Percentiles rank a stretch among this genome's conserved stretches.
phyloP scores from a whole-genome alignment of 495 filamentous ascomycete genomes.

The Antarctomyces pellizariae region DNA sequence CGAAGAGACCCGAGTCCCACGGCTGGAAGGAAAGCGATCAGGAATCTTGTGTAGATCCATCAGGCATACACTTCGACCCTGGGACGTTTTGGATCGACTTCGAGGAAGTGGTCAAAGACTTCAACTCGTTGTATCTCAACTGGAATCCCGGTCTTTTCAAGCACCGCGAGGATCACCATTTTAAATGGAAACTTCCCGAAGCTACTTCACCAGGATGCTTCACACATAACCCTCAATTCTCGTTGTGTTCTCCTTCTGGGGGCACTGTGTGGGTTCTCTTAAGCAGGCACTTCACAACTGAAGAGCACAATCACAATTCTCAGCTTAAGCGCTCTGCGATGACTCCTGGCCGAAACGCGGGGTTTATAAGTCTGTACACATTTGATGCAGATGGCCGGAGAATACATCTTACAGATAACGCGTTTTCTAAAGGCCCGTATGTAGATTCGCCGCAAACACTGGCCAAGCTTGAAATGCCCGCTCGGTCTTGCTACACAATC shows the following conservation, averaged over 20 bases:
- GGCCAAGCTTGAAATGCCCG: slow-evolving; percentile 41
- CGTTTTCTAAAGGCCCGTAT: slow-evolving; percentile 48
- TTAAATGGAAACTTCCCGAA: slow-evolving; percentile 57
- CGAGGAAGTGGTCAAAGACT: slow-evolving; percentile 65
- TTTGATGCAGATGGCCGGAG: slow-evolving; percentile 51
- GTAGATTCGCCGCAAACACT: slow-evolving; percentile 89
- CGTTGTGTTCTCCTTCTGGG: slow-evolving; percentile 29
- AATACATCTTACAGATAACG: slow-evolving; percentile 45
- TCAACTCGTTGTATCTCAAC: slow-evolving; percentile 87
- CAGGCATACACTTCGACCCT: slow-evolving; percentile 17
- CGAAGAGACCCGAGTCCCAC: not conserved
- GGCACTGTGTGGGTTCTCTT: slow-evolving; percentile 65
- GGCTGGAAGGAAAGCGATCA: not conserved
- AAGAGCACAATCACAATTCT: slow-evolving; percentile 20
- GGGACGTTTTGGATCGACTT: slow-evolving; percentile 85
- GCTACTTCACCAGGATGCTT: slow-evolving; percentile 37
- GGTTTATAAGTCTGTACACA: slow-evolving; percentile 71
- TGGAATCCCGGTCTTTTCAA: slow-evolving; percentile 83
- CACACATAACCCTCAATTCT: slow-evolving; percentile 63
- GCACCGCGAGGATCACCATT: slow-evolving; percentile 68
- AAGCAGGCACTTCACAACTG: slow-evolving; percentile 50
- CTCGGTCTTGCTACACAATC: slow-evolving; percentile 41
- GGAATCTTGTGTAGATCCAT: slow-evolving; percentile 1
- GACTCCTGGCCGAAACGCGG: too few relatives aligned
- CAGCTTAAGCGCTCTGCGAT: too few relatives aligned